Evolutionary conservation across 73 alveolate species (phyloP).

Genomic region (Paraurostyla sp.): DNA sequence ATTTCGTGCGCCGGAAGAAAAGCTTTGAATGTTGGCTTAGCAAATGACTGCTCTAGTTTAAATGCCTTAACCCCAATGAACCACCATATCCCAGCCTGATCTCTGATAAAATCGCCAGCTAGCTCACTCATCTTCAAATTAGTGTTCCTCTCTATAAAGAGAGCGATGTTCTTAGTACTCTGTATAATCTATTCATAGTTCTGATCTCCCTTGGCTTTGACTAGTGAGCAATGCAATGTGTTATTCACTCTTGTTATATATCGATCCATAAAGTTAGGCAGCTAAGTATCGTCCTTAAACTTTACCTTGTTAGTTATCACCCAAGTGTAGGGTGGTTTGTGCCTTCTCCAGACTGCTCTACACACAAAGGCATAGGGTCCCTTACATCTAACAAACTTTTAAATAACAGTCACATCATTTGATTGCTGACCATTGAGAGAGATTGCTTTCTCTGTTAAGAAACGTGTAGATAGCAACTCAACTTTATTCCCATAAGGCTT

Average conservation of each 20-base stretch:
- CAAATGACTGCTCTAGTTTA: slow-evolving; percentile 38
- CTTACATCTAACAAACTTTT: slow-evolving; percentile 80
- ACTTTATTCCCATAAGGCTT: slow-evolving; percentile 55
- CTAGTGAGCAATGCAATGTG: slow-evolving; percentile 39
- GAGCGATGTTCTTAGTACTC: not conserved
- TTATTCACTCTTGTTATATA: slow-evolving; percentile 19
- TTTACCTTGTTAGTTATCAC: slow-evolving; percentile 81
- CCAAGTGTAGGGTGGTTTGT: slow-evolving; percentile 82
- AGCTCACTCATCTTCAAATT: slow-evolving; percentile 48
- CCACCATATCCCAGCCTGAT: slow-evolving; percentile 97
- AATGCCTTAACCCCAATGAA: slow-evolving; percentile 71
- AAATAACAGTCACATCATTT: slow-evolving; percentile 67
- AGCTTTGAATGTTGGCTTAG: slow-evolving; percentile 62
- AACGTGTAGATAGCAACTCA: slow-evolving; percentile 26
- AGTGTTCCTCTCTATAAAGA: slow-evolving; percentile 41
- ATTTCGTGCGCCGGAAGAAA: slow-evolving; percentile 32
- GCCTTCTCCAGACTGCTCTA: slow-evolving; percentile 84
- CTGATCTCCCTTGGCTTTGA: slow-evolving; percentile 43
- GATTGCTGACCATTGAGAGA: slow-evolving; percentile 9
- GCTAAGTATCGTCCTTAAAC: slow-evolving; percentile 65
- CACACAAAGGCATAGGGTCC: slow-evolving; percentile 87
- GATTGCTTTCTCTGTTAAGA: slow-evolving; percentile 22
- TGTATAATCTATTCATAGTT: slow-evolving; percentile 20
- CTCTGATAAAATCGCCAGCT: slow-evolving; percentile 91
- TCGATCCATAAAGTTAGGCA: not conserved